Evolutionary conservation across 257 asterid genomes (phyloP).

Genomic region (Lycium barbarum): DNA sequence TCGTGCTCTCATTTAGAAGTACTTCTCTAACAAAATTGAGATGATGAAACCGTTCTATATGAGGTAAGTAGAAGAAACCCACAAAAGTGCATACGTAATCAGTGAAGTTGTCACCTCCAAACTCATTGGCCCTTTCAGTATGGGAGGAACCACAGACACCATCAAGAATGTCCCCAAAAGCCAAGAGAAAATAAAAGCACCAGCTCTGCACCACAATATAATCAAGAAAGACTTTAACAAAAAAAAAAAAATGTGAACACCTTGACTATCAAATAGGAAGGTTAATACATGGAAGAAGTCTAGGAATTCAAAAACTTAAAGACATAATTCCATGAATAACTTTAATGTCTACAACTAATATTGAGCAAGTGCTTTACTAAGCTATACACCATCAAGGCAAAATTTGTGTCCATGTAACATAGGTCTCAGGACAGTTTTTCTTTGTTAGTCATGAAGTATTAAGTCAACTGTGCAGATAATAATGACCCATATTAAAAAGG

Average conservation of each 20-base stretch:
- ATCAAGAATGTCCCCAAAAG: conserved; percentile 93
- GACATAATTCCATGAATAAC: conserved; percentile 2
- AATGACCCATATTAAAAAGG: neutral
- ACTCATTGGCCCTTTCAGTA: conserved; percentile 85
- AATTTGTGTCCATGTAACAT: neutral
- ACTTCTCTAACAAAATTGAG: conserved; percentile 49
- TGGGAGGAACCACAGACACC: conserved; percentile 95
- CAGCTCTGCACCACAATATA: conserved; percentile 65
- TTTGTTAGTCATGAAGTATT: conserved; percentile 2
- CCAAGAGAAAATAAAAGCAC: conserved; percentile 83
- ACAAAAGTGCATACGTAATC: conserved; percentile 82
- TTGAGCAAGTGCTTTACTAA: conserved; percentile 1
- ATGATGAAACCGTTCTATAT: conserved; percentile 24
- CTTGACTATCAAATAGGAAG: neutral
- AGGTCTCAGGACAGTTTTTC: neutral
- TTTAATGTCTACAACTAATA: neutral
- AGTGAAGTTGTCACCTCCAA: conserved; percentile 94
- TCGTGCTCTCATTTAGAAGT: neutral
- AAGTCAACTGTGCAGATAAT: neutral
- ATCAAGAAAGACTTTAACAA: conserved; percentile 28
- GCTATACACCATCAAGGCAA: neutral
- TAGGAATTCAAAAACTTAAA: neutral
- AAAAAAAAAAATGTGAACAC: neutral
- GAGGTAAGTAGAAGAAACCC: conserved; percentile 80
- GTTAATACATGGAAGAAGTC: neutral